Evolutionary conservation across 2,329 filamentous ascomycete genomes (phyloP).

Genomic region (Cladosporium halotolerans): DNA sequence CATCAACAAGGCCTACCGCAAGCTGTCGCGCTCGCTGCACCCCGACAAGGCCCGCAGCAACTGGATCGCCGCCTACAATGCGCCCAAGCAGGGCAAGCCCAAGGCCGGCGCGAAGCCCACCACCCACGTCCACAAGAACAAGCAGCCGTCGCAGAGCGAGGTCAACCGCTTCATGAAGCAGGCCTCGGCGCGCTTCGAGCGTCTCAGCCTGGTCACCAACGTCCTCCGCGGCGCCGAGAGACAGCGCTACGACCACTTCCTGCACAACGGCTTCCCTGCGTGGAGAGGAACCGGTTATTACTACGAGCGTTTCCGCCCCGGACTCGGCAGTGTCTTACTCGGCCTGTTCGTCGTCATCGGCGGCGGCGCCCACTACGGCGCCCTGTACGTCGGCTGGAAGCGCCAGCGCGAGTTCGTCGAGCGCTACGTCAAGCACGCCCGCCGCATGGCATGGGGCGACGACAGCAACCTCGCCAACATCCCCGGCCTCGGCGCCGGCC

Average conservation of each 20-base stretch:
- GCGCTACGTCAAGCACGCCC: constrained; percentile 83
- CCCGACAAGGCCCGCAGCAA: constrained; percentile 92
- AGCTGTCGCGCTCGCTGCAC: constrained; percentile 75
- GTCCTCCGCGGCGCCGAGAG: constrained; percentile 75
- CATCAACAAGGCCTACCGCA: constrained; percentile 89
- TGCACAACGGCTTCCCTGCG: constrained; percentile 83
- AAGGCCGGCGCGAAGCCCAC: constrained; percentile 49
- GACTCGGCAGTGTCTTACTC: constrained; percentile 73
- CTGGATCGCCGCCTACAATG: constrained; percentile 64
- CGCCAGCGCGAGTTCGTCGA: constrained; percentile 86
- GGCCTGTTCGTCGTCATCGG: constrained; percentile 78
- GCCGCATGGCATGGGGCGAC: constrained; percentile 84
- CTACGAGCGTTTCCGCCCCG: constrained; percentile 88
- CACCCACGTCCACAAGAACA: constrained; percentile 60
- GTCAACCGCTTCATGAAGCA: constrained; percentile 72
- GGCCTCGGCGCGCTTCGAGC: constrained; percentile 75
- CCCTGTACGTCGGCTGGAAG: constrained; percentile 79
- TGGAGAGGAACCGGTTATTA: constrained; percentile 99
- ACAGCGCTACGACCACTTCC: constrained; percentile 90
- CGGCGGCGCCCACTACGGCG: constrained; percentile 80
- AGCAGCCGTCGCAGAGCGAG: constrained; percentile 66
- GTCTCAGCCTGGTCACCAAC: constrained; percentile 76
- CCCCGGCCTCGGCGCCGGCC: constrained; percentile 47
- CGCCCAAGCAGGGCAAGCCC: constrained; percentile 35
- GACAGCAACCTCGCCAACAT: constrained; percentile 61